phyloP scores from a whole-genome alignment of 345 rosid genomes.

The Luvunga scandens region DNA sequence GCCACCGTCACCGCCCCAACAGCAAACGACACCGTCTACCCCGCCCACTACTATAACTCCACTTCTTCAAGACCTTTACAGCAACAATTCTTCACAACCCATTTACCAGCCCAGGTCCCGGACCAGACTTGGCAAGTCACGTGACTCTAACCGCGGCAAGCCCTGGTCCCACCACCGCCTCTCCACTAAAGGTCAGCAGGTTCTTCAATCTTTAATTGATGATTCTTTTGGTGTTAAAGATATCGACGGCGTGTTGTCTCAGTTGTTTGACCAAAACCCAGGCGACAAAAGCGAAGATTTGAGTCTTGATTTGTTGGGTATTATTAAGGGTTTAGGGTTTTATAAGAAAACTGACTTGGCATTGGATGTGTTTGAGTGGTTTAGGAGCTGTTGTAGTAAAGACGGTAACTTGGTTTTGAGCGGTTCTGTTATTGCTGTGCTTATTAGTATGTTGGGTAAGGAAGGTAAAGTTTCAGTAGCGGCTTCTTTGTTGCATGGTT shows the following conservation, averaged over 20 bases:
- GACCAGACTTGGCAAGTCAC: constrained; percentile 59
- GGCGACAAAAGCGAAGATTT: constrained; percentile 19
- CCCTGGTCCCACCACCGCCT: constrained; percentile 72
- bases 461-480: constrained; percentile 60
- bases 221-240: constrained; percentile 47
- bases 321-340: constrained; percentile 77
- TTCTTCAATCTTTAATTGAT: constrained; percentile 52
- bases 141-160: constrained; percentile 70
- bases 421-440: constrained; percentile 60
- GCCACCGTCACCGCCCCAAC: constrained; percentile 18
- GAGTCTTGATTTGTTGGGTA: constrained; percentile 52
- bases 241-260: constrained; percentile 38
- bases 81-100: constrained; percentile 27
- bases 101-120: constrained; percentile 34
- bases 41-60: constrained; percentile 30
- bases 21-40: constrained; percentile 9
- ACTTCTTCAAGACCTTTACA: constrained; percentile 40
- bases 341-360: constrained; percentile 66
- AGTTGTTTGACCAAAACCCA: constrained; percentile 39
- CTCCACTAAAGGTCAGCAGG: constrained; percentile 60
- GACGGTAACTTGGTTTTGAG: constrained; percentile 38
- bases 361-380: constrained; percentile 70
- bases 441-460: constrained; percentile 66
- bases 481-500: constrained; percentile 47
- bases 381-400: constrained; percentile 37